phyloP scores from a whole-genome alignment of 345 rosid genomes.

The Heritiera littoralis region DNA sequence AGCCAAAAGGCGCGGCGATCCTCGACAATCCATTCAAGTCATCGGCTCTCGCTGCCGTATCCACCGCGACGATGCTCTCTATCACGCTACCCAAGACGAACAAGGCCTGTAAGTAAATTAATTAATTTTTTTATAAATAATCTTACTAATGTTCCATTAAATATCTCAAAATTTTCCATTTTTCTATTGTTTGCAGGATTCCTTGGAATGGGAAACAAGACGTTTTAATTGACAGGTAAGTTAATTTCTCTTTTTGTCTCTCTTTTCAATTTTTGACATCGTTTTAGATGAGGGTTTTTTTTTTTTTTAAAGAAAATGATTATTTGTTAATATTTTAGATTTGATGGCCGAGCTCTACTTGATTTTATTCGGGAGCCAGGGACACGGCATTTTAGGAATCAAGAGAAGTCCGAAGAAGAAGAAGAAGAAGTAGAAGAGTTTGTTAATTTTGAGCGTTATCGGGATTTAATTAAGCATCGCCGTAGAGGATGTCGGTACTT shows the following conservation, averaged over 20 bases:
- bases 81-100: constrained; percentile 82
- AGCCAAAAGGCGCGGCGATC: constrained; percentile 95
- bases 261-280: background rate
- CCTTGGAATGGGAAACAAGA: constrained; percentile 10
- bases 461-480: constrained; percentile 99
- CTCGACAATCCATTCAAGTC: constrained; percentile 86
- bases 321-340: constrained; percentile 35
- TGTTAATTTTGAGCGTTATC: constrained; percentile 99
- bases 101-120: constrained; percentile 6
- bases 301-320: background rate
- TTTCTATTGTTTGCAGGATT: constrained; percentile 19
- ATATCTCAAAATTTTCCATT: background rate
- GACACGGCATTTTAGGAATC: constrained; percentile 40
- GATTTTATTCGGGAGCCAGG: constrained; percentile 89
- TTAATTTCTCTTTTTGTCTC: background rate
- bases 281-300: background rate
- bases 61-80: constrained; percentile 86
- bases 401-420: constrained; percentile 80
- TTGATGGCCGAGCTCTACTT: constrained; percentile 93
- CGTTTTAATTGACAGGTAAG: constrained; percentile 3
- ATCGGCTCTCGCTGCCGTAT: constrained; percentile 66
- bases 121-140: background rate
- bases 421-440: constrained; percentile 99
- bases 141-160: background rate
- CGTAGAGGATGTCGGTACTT: constrained; percentile 99